phyloP scores from a whole-genome alignment of 345 rosid species.

The Cardamine resedifolia region DNA sequence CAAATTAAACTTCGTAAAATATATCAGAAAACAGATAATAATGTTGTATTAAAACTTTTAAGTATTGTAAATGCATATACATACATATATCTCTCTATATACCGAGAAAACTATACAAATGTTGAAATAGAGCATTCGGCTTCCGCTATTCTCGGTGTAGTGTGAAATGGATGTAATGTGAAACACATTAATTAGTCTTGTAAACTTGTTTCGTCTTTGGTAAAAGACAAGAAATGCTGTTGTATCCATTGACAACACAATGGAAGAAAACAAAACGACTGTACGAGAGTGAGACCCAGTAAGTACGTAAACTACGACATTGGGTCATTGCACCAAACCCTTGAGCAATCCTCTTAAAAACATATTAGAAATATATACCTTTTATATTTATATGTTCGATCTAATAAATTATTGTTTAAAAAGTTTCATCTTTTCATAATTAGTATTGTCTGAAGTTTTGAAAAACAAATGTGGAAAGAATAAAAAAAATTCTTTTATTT shows the following conservation, averaged over 20 bases:
- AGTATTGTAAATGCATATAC: background rate
- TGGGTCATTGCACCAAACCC: constrained; percentile 10
- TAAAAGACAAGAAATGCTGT: constrained; percentile 31
- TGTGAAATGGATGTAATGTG: constrained; percentile 23
- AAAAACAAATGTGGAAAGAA: background rate
- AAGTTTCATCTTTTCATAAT: no score
- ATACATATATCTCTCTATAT: background rate
- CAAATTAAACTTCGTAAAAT: background rate
- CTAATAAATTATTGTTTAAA: background rate
- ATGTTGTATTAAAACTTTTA: background rate
- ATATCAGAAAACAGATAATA: background rate
- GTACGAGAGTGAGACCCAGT: background rate
- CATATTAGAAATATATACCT: background rate
- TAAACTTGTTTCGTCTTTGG: constrained; percentile 4
- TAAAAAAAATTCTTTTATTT: no score
- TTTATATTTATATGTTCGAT: background rate
- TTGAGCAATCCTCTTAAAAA: background rate
- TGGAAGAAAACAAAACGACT: constrained; percentile 15
- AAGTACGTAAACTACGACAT: constrained; percentile 13
- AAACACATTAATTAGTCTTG: constrained; percentile 13
- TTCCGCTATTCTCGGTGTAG: constrained; percentile 34
- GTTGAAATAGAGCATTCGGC: constrained; percentile 2
- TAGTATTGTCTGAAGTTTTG: background rate
- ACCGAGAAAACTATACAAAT: background rate
- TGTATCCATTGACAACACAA: constrained; percentile 19